Base-by-base conservation (phyloP, 768 basidiomycete species). In the Boletellus sp. region DNA sequence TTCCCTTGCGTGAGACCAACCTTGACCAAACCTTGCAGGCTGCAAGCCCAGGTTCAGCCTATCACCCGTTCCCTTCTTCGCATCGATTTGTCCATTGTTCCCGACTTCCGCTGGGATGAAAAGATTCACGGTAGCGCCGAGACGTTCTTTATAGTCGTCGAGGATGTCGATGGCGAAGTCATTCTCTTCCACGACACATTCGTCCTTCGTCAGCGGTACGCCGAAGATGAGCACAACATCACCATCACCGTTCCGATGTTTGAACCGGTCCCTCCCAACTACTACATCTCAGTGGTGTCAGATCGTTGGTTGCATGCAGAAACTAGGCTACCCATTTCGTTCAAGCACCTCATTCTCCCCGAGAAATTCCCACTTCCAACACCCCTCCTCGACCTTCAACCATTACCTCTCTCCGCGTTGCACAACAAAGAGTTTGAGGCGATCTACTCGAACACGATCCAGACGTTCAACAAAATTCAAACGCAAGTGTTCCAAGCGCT, bases 51-150 rank as follows among this genome's bases (percentile, higher is more conserved):
- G 62, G 95, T 98, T 0, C 91, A 96, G 59, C 96, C 95, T 0
- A 93, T 99, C 61, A 98, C 96, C 0, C 85, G 94, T 10, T 90
- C 92, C 0, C 81, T 98, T 13, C 79, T 99, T 13, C 84, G 91
- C 31, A 86, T 98, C 48, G 95, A 98, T 56, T 71, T 99, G 15
- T 92, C 91, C 3, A 94, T 99, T 63, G 82, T 84, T 3, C 94
- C 96, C n/a, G 96, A 98, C 64, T 99, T 98, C 81, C 81, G 87
- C 39, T 99, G 96, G 96, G 94, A 97, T 33, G 90, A 93, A 60
- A 91, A 91, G 67, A 81, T 94, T 6, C 95, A 98, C 57, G 90
- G 93, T 4, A 69, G 76, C 0, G 84, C 91, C 0, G 93, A 98
- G 69, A 84, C 87, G 0, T 99, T 99, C 78, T 80, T 87, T 67